Evolutionary conservation across 2,329 filamentous ascomycete species (phyloP), one percentile per base, ranked within the genome.

Genomic region (Chaetomium olivaceum): DNA sequence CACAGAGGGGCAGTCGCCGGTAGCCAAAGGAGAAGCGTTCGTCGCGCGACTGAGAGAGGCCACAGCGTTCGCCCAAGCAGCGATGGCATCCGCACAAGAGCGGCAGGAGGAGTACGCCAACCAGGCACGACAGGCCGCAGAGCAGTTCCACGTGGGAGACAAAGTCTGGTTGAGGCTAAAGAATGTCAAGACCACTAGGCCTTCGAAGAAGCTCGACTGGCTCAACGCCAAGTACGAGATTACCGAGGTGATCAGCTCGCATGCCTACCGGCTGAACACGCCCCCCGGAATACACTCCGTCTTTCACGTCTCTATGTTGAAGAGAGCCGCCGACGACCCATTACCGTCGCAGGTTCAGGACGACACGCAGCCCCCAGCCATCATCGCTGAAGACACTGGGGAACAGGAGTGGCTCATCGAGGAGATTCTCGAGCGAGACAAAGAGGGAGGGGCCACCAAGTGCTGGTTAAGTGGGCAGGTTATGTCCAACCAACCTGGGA

Each of bases 171-270:
- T 64, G 8, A 19, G 48, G 2, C 8, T 64, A 21, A 23, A 59
- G 56, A 25, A 55, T 21, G 23, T 64, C 39, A 64, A 46, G n/a
- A 64, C 55, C 19, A 25, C 33, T 21, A 55, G 56, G 27, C 56
- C 56, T 2, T 59, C 56, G 25, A 59, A 43, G 48, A 64, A 64
- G 39, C 62, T 64, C 48, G 56, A 64, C 39, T 64, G 19, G 56
- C 31, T 55, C 8, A 64, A 64, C 48, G 48, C 62, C 25, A 64
- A 56, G 16, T 64, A 64, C 16, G 31, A 7, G 0, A 9, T 64
- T 2, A 60, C 16, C 1, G 58, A 64, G 21, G 6, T 61, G 19
- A 56, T 60, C 50, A 27, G 62, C 27, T 60, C 25, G 3, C 19
- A 64, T 23, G 31, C 57, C 12, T 64, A 12, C 19, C 36, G 62